Base-by-base conservation (phyloP, 768 basidiomycete species). In the Trametes coccinea region DNA sequence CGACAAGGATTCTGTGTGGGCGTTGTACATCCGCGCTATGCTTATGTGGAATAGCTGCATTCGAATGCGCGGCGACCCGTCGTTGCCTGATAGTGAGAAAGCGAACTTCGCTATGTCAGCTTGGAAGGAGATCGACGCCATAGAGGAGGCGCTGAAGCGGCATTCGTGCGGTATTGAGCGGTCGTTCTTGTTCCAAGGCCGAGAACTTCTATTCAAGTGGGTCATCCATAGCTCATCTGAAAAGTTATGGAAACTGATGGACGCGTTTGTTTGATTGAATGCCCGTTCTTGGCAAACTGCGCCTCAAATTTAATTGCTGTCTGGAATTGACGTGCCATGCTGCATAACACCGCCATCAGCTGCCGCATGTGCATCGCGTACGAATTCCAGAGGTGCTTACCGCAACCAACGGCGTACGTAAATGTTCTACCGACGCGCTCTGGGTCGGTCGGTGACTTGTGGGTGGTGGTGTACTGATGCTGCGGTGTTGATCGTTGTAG, bases 161-260 rank as follows among this genome's bases (percentile, higher is more conserved):
- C 90, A 92, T 67, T 84, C 82, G 0, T 92, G 90, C 70, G 76
- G 75, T 13, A 77, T 89, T 45, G 90, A 91, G 72, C 77, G 84
- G 63, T 79, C 87, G 8, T 89, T 82, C 66, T 76, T 92, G 29
- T 91, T 82, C 68, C 83, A 85, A 53, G 89, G 86, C 43, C 78
- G 88, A 48, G 90, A 91, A 66, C 88, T 83, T 66, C 76, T 92
- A 30, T 91, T 90, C 78, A 90, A 90, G 90, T 90, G 70, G 72
- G 88, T 75, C 29, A 0, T 22, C 27, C 52, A 17, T 16, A 2
- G n/a, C 44, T 3, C 5, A 22, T 22, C 44, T 37, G 33, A 6
- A 13, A 4, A 5, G 3, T 2, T 41, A 14, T n/a, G 54, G n/a
- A 46, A 29, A 33, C 54, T 56, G 44, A 56, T 31, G 30, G n/a